A percentile compares a stretch with the other conserved stretches of the same genome.
Conservation (phyloP, 2,329 filamentous ascomycete genomes). For the Huntiella abstrusa region DNA sequence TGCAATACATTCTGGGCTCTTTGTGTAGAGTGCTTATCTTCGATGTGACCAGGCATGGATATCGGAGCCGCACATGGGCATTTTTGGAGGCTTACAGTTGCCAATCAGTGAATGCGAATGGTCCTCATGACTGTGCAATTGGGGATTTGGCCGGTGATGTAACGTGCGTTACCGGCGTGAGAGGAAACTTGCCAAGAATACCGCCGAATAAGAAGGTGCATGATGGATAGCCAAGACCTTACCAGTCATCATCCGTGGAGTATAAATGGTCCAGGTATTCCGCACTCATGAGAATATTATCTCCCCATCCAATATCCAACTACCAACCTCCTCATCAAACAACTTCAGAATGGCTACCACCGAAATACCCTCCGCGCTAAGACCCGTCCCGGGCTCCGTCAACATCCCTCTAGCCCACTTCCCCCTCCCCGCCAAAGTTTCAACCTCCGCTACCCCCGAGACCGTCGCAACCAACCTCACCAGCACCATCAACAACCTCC, state of each 20-base stretch:
- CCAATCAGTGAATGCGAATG: too few species aligned
- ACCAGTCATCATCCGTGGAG: background rate
- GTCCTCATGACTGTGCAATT: too few species aligned
- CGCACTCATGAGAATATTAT: background rate
- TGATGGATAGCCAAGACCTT: too few species aligned
- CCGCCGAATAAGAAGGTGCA: too few species aligned
- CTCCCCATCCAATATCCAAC: background rate
- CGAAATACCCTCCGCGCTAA: conserved; percentile 15
- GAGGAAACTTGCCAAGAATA: too few species aligned
- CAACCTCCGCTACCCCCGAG: conserved; percentile 14
- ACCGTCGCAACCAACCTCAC: conserved; percentile 23
- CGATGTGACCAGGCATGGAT: too few species aligned
- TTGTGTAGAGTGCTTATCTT: too few species aligned
- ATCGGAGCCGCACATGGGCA: too few species aligned
- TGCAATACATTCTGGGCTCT: too few species aligned
- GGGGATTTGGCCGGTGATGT: too few species aligned
- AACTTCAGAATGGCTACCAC: conserved; percentile 1
- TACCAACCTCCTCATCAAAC: background rate
- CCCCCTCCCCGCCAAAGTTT: background rate
- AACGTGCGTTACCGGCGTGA: too few species aligned
- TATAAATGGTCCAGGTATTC: background rate
- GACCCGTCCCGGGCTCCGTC: conserved; percentile 29
- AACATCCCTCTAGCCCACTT: conserved; percentile 31
- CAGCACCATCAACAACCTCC: conserved; percentile 21
- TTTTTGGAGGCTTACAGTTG: too few species aligned